Evolutionary conservation across 768 basidiomycete species (phyloP).

Genomic region (Pleurotus platypus): DNA sequence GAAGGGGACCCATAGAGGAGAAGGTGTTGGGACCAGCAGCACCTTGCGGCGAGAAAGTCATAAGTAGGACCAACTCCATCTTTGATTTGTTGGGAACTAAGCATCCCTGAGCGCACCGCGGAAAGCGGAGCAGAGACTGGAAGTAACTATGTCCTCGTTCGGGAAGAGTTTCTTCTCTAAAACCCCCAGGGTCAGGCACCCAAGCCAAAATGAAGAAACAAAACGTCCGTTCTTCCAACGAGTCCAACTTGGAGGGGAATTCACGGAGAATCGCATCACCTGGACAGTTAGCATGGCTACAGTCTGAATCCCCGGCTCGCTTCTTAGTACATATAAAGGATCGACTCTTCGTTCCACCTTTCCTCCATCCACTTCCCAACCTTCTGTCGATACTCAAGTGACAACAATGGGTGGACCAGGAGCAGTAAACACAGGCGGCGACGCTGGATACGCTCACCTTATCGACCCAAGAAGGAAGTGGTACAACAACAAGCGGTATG

Average conservation of each 20-base stretch:
- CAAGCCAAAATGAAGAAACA: constrained; percentile 6
- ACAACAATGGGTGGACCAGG: constrained; percentile 51
- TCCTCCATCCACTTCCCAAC: constrained; percentile 28
- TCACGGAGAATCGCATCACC: constrained; percentile 40
- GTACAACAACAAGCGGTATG: constrained; percentile 76
- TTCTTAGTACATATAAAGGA: constrained; percentile 26
- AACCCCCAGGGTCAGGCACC: constrained; percentile 1
- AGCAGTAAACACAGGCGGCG: constrained; percentile 30
- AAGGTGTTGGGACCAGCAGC: neutral
- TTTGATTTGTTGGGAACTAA: neutral
- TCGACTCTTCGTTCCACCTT: constrained; percentile 17
- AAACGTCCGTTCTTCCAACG: neutral
- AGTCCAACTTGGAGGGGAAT: constrained; percentile 21
- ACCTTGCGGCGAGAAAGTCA: neutral
- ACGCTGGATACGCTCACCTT: constrained; percentile 45
- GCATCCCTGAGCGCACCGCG: no score
- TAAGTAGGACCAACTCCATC: neutral
- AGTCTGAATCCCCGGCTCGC: constrained; percentile 12
- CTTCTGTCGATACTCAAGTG: constrained; percentile 17
- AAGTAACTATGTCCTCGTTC: neutral
- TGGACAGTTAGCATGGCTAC: constrained; percentile 22
- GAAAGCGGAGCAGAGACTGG: no score
- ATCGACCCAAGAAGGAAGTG: constrained; percentile 66
- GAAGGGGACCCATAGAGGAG: neutral
- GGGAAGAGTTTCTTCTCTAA: neutral